A percentile compares a stretch with the other conserved stretches of the same genome.
Evolutionary conservation across 495 filamentous ascomycete genomes (phyloP).

Genomic region (Talaromyces nanjingensis): DNA sequence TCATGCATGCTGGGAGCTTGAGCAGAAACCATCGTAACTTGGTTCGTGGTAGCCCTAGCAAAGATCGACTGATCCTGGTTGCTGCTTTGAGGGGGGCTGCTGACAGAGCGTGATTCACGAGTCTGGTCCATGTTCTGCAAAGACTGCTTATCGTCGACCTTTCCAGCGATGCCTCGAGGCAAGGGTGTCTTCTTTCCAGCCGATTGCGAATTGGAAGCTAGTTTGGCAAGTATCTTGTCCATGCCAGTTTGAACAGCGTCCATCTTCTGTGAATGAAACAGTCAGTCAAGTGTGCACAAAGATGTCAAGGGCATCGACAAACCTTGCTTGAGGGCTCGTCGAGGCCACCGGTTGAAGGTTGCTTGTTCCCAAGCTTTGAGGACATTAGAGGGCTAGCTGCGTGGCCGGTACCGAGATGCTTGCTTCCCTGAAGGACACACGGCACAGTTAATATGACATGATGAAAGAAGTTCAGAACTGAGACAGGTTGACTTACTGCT

Average conservation of each 20-base stretch:
- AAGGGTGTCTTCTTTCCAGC: constrained; percentile 16
- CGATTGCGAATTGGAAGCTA: constrained; percentile 23
- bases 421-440: constrained; percentile 16
- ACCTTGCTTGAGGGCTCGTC: constrained; percentile 31
- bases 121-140: background rate
- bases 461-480: background rate
- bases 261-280: constrained; percentile 46
- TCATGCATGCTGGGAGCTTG: background rate
- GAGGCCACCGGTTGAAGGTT: constrained; percentile 15
- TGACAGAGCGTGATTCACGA: constrained; percentile 5
- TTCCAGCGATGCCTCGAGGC: constrained; percentile 12
- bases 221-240: constrained; percentile 31
- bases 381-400: constrained; percentile 28
- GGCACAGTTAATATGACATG: background rate
- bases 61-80: background rate
- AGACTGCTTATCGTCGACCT: constrained; percentile 4
- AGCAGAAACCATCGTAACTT: constrained; percentile 17
- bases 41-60: background rate
- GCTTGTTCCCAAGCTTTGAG: constrained; percentile 34
- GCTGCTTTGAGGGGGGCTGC: background rate
- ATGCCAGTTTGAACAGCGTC: constrained; percentile 29
- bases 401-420: constrained; percentile 23
- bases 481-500: background rate
- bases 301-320: constrained; percentile 10
- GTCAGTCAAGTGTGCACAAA: constrained; percentile 25